Evolutionary conservation across 345 rosid species (phyloP).

Genomic region (Litchi chinensis): DNA sequence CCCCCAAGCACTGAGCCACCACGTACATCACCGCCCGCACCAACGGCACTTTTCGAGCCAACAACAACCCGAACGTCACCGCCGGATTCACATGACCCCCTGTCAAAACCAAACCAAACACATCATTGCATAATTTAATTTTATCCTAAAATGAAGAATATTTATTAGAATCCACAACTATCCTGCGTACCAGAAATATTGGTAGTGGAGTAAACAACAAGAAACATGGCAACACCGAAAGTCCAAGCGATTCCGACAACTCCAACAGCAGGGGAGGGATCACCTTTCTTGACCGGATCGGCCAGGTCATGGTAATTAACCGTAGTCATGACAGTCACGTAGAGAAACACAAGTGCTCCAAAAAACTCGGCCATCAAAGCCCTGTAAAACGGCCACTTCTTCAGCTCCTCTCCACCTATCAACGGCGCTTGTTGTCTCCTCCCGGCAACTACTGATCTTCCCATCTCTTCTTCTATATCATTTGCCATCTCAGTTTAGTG

Average conservation of each 20-base stretch:
- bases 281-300: slow-evolving; percentile 25
- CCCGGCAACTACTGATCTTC: background rate
- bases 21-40: slow-evolving; percentile 59
- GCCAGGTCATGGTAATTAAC: slow-evolving; percentile 60
- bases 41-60: slow-evolving; percentile 73
- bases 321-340: slow-evolving; percentile 62
- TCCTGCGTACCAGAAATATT: slow-evolving; percentile 60
- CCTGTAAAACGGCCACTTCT: slow-evolving; percentile 76
- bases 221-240: slow-evolving; percentile 75
- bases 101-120: slow-evolving; percentile 15
- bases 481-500: background rate
- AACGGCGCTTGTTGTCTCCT: slow-evolving; percentile 39
- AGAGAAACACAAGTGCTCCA: slow-evolving; percentile 78
- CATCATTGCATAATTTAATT: too few relatives aligned
- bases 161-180: too few relatives aligned
- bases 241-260: slow-evolving; percentile 80
- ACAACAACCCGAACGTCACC: slow-evolving; percentile 68
- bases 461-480: background rate
- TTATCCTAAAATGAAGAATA: too few relatives aligned
- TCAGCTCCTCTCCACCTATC: slow-evolving; percentile 55
- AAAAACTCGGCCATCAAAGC: slow-evolving; percentile 77
- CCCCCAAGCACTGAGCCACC: slow-evolving; percentile 75
- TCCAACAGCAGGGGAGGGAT: slow-evolving; percentile 61
- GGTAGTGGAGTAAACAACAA: slow-evolving; percentile 77
- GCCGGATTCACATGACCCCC: slow-evolving; percentile 86